phyloP scores from a whole-genome alignment of 192 early-diverging fungal genomes.

The Neocallimastix lanati region DNA sequence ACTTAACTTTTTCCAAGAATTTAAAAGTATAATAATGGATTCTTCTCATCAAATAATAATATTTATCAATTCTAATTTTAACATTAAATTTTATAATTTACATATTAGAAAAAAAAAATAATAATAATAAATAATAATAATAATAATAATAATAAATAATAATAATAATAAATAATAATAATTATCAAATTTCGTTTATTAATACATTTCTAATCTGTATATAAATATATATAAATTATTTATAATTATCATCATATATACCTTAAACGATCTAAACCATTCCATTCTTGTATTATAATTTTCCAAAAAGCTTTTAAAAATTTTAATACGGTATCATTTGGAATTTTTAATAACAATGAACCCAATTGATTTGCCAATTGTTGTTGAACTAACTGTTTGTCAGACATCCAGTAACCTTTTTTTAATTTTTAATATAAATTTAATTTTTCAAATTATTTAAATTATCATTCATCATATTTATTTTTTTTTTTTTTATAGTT shows the following conservation, averaged over 20 bases:
- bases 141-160: too few relatives aligned
- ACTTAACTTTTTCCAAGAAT: not conserved
- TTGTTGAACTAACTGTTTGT: slow-evolving; percentile 83
- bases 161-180: too few relatives aligned
- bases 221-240: too few relatives aligned
- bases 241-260: slow-evolving; percentile 1
- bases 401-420: slow-evolving; percentile 87
- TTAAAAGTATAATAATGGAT: not conserved
- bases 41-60: not conserved
- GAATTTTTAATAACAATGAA: slow-evolving; percentile 24
- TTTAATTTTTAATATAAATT: not conserved
- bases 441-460: too few relatives aligned
- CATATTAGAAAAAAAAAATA: too few relatives aligned
- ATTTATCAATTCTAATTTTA: not conserved
- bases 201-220: too few relatives aligned
- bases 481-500: too few relatives aligned
- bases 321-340: slow-evolving; percentile 18
- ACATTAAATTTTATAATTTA: too few relatives aligned
- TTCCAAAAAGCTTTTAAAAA: slow-evolving; percentile 49
- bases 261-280: slow-evolving; percentile 59
- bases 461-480: too few relatives aligned
- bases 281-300: slow-evolving; percentile 49
- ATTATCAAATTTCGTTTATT: too few relatives aligned
- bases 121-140: too few relatives aligned
- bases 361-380: slow-evolving; percentile 66